Conservation (phyloP, 352 stramenopile species). For the Pseudoperonospora humuli region DNA sequence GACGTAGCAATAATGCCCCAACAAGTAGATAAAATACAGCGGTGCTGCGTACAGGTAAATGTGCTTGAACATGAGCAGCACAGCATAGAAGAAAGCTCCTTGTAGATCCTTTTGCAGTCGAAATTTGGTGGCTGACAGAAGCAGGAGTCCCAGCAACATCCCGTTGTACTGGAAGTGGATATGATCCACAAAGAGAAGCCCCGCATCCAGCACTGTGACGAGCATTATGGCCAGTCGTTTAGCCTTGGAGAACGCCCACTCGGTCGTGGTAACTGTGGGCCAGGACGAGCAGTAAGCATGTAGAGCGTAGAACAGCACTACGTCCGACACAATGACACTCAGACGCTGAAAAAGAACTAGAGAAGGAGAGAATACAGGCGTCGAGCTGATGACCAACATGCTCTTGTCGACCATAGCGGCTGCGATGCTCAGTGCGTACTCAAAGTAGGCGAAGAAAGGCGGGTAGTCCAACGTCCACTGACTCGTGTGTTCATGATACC, state of each 20-base stretch:
- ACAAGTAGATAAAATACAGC: constrained; percentile 95
- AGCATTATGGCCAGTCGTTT: constrained; percentile 71
- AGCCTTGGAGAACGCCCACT: constrained; percentile 46
- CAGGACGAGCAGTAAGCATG: constrained; percentile 72
- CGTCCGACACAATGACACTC: constrained; percentile 88
- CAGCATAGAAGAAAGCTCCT: constrained; percentile 86
- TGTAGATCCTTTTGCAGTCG: constrained; percentile 73
- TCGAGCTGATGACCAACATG: constrained; percentile 59
- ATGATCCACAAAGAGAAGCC: constrained; percentile 95
- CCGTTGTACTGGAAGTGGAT: constrained; percentile 99
- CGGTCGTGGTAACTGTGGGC: constrained; percentile 68
- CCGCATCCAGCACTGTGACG: constrained; percentile 89
- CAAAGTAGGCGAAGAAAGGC: constrained; percentile 96
- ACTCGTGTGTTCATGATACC: constrained; percentile 94
- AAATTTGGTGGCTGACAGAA: constrained; percentile 86
- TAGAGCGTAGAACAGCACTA: constrained; percentile 83
- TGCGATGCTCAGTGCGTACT: constrained; percentile 82
- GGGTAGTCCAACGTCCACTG: constrained; percentile 99
- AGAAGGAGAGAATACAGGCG: constrained; percentile 43
- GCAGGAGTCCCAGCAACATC: constrained; percentile 91
- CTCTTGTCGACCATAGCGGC: constrained; percentile 43
- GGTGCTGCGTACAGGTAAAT: constrained; percentile 94
- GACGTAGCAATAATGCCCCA: constrained; percentile 87
- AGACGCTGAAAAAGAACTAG: constrained; percentile 89
- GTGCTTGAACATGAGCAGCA: constrained; percentile 96